Conservation (phyloP, 345 rosid genomes). For the Linum trigynum region DNA sequence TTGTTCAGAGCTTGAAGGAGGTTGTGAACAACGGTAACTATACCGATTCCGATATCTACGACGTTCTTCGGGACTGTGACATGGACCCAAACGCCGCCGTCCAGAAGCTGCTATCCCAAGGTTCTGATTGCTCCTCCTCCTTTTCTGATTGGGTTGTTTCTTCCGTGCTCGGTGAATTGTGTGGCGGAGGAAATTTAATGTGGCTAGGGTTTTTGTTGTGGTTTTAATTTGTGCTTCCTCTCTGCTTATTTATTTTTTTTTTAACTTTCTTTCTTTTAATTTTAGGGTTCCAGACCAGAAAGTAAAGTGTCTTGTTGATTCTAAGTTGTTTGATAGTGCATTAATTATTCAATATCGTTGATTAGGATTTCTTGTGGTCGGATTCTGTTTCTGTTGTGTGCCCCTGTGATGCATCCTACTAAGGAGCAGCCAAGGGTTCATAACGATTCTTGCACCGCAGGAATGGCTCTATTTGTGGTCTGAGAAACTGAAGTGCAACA, state of each 20-base stretch:
- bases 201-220: background rate
- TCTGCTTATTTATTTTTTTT: no score
- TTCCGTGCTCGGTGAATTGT: background rate
- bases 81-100: constrained; percentile 49
- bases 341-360: background rate
- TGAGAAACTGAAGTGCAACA: background rate
- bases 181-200: background rate
- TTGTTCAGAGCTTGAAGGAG: constrained; percentile 38
- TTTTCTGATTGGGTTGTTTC: background rate
- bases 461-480: background rate
- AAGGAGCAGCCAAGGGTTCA: background rate
- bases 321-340: background rate
- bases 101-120: constrained; percentile 46
- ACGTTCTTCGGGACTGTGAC: constrained; percentile 33
- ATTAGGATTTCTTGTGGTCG: background rate
- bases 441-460: background rate
- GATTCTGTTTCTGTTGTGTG: background rate
- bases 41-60: constrained; percentile 41
- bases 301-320: background rate
- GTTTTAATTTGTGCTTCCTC: background rate
- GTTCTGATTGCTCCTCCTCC: constrained; percentile 12
- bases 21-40: constrained; percentile 17
- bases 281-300: no score
- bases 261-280: no score
- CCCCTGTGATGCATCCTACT: no score